phyloP scores from a whole-genome alignment of 2,329 filamentous ascomycete species.

The Aspergillus calidoustus region DNA sequence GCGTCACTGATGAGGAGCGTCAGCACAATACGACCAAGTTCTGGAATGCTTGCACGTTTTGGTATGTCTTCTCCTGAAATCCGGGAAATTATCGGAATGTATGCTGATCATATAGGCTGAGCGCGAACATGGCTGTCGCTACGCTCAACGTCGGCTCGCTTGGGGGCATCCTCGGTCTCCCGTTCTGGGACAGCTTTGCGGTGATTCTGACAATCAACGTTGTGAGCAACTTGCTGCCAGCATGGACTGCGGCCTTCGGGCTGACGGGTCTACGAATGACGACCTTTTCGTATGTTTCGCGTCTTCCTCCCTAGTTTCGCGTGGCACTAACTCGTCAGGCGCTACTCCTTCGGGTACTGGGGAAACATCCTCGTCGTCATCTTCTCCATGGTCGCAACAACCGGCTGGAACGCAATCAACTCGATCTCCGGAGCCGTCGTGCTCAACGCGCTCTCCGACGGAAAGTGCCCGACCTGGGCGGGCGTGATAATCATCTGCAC shows the following conservation, averaged over 20 bases:
- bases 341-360: slow-evolving; percentile 47
- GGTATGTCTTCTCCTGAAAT: background rate
- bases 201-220: slow-evolving; percentile 43
- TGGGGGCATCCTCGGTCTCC: slow-evolving; percentile 37
- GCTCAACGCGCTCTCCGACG: slow-evolving; percentile 41
- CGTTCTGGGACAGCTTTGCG: slow-evolving; percentile 45
- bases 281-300: slow-evolving; percentile 33
- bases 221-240: slow-evolving; percentile 34
- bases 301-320: background rate
- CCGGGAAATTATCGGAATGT: background rate
- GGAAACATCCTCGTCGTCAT: slow-evolving; percentile 43
- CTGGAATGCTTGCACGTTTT: slow-evolving; percentile 30
- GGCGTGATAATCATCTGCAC: slow-evolving; percentile 46
- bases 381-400: slow-evolving; percentile 45
- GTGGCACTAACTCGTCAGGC: slow-evolving; percentile 19
- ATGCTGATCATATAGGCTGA: slow-evolving; percentile 32
- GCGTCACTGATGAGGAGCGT: slow-evolving; percentile 29
- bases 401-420: slow-evolving; percentile 47
- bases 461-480: slow-evolving; percentile 42
- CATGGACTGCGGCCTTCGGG: slow-evolving; percentile 38
- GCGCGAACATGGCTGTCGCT: slow-evolving; percentile 44
- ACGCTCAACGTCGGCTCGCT: slow-evolving; percentile 40
- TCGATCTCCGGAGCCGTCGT: slow-evolving; percentile 43
- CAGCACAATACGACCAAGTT: slow-evolving; percentile 30
- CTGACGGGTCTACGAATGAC: slow-evolving; percentile 44